phyloP scores from a whole-genome alignment of 2,329 filamentous ascomycete species.

The Elsinoe arachidis region DNA sequence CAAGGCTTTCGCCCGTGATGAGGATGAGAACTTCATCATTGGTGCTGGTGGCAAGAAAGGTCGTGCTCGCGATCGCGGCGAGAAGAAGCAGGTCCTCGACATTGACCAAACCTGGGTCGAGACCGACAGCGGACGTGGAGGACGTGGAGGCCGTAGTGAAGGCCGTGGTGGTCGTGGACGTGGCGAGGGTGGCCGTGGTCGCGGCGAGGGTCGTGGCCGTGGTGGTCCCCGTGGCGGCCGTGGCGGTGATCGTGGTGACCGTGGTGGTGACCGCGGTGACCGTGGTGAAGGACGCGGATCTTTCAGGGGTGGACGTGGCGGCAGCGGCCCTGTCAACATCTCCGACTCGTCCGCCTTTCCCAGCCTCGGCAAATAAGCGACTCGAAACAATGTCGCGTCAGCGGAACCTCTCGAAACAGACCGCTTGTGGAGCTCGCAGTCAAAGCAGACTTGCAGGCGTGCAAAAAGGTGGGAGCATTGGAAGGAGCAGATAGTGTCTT shows the following conservation, averaged over 20 bases:
- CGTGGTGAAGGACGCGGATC: slow-evolving; percentile 30
- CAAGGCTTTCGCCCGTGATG: slow-evolving; percentile 52
- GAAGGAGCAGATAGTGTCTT: slow-evolving; percentile 4
- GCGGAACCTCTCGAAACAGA: neutral
- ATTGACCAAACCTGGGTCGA: slow-evolving; percentile 63
- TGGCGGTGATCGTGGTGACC: slow-evolving; percentile 43
- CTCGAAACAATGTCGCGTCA: neutral
- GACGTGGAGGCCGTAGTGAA: slow-evolving; percentile 46
- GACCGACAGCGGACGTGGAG: slow-evolving; percentile 46
- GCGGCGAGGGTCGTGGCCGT: slow-evolving; percentile 32
- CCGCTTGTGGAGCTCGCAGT: neutral
- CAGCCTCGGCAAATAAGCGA: slow-evolving; percentile 23
- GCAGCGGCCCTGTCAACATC: slow-evolving; percentile 36
- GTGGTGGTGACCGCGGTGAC: slow-evolving; percentile 31
- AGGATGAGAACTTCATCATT: slow-evolving; percentile 66
- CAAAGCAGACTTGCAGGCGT: neutral
- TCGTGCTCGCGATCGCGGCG: slow-evolving; percentile 82
- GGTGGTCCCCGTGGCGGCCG: slow-evolving; percentile 42
- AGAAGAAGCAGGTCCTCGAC: slow-evolving; percentile 72
- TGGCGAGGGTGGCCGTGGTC: slow-evolving; percentile 25
- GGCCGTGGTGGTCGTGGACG: slow-evolving; percentile 36
- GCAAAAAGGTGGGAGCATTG: neutral
- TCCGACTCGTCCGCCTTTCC: slow-evolving; percentile 46
- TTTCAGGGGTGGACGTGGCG: slow-evolving; percentile 20
- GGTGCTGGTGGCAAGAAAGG: slow-evolving; percentile 64